These are phyloP conservation scores for Carnegiea gigantea DNA, from an alignment of 179 eudicot species.

Conservation along the genomic window DNA sequence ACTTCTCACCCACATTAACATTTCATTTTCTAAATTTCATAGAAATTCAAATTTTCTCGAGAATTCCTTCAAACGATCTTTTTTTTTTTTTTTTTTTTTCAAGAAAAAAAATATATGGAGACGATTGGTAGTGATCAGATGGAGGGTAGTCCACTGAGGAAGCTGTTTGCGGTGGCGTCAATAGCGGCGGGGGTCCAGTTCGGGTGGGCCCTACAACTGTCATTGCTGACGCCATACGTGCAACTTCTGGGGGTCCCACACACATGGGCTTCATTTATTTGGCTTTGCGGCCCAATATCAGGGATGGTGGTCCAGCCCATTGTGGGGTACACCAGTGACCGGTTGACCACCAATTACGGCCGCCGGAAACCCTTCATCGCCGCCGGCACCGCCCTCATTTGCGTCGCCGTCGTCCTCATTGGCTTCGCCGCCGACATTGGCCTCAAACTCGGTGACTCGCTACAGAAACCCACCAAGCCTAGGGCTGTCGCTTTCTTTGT, in stretches of 20 bases:
- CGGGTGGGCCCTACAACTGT: constrained; percentile 53
- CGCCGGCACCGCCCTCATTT: constrained; percentile 35
- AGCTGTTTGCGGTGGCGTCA: constrained; percentile 35
- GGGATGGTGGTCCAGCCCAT: constrained; percentile 50
- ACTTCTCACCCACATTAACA: not conserved
- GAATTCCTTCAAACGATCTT: too few relatives aligned
- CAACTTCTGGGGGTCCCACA: constrained; percentile 49
- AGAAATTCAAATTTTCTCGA: not conserved
- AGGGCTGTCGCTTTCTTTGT: constrained; percentile 47
- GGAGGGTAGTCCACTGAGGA: constrained; percentile 27
- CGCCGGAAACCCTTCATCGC: constrained; percentile 48
- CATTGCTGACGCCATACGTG: constrained; percentile 47
- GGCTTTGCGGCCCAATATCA: constrained; percentile 51
- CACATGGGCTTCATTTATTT: constrained; percentile 44
- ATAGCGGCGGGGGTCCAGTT: constrained; percentile 53
- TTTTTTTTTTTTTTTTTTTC: too few relatives aligned
- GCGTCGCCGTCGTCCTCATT: constrained; percentile 38
- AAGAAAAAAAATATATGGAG: not conserved
- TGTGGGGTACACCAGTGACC: constrained; percentile 44
- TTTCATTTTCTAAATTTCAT: not conserved
- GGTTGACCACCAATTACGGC: constrained; percentile 30
- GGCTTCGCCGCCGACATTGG: constrained; percentile 55
- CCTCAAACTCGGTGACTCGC: constrained; percentile 30
- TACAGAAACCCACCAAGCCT: constrained; percentile 31
- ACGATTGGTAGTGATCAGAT: not conserved